A percentile compares a stretch with the other conserved stretches of the same genome.
phyloP scores from a whole-genome alignment of 176 grass and related monocot genomes.

The Musa schizocarpa region DNA sequence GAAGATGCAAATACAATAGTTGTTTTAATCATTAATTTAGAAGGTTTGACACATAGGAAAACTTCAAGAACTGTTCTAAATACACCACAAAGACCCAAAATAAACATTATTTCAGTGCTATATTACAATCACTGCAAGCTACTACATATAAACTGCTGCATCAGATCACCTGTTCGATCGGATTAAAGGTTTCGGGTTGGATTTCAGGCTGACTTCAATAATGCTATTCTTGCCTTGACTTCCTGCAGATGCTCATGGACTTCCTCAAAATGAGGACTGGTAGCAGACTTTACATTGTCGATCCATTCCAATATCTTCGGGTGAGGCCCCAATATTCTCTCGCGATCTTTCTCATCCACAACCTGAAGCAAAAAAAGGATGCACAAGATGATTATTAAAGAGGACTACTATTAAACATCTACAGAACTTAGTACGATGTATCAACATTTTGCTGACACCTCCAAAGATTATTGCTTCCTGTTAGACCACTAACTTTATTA shows the following conservation, averaged over 20 bases:
- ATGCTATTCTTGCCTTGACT: constrained; percentile 21
- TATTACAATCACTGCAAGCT: no score
- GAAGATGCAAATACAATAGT: no score
- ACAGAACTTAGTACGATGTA: background rate
- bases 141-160: no score
- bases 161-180: background rate
- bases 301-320: constrained; percentile 62
- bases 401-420: background rate
- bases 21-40: no score
- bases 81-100: background rate
- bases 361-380: constrained; percentile 32
- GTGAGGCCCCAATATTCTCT: constrained; percentile 38
- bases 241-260: constrained; percentile 36
- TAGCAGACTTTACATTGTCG: constrained; percentile 72
- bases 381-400: background rate
- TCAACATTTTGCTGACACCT: background rate
- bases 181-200: constrained; percentile 11
- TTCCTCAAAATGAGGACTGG: constrained; percentile 71
- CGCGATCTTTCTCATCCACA: constrained; percentile 31
- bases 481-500: no score
- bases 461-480: no score
- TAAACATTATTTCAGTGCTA: no score
- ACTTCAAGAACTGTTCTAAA: background rate
- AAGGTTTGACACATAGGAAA: no score
- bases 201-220: background rate